Evolutionary conservation across 148 eudicot species (phyloP).

Genomic region (Arctostaphylos glauca): DNA sequence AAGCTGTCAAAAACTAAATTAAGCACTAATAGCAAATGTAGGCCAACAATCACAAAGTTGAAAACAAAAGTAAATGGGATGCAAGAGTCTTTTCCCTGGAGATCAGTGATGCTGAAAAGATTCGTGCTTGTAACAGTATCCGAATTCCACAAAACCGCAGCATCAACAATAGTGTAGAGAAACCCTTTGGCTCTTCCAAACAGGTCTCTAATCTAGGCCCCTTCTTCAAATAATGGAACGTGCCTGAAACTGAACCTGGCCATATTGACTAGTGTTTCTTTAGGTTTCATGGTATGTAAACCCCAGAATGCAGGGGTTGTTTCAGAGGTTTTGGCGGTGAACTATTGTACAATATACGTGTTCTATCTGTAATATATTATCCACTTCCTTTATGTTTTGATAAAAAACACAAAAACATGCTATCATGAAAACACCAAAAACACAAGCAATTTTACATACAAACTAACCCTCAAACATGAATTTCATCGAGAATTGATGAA

Average conservation of each 20-base stretch:
- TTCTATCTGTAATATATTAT: not conserved
- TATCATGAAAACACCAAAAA: too few species aligned
- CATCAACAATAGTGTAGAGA: constrained; percentile 55
- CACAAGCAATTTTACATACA: too few species aligned
- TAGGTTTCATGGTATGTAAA: not conserved
- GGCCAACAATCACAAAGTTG: too few species aligned
- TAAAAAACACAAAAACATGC: too few species aligned
- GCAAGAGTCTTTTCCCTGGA: too few species aligned
- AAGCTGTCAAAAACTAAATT: too few species aligned
- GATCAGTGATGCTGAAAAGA: too few species aligned
- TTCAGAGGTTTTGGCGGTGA: not conserved
- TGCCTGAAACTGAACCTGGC: constrained; percentile 48
- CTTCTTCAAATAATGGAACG: constrained; percentile 53
- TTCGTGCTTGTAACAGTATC: constrained; percentile 30
- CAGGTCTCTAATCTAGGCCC: constrained; percentile 39
- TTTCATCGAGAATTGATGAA: too few species aligned
- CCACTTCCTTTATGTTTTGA: not conserved
- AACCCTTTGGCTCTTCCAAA: constrained; percentile 48
- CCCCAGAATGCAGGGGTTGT: not conserved
- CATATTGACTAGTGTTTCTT: constrained; percentile 1
- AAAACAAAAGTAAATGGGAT: too few species aligned
- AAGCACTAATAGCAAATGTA: too few species aligned
- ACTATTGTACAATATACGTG: not conserved
- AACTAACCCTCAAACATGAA: too few species aligned
- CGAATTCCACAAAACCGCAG: constrained; percentile 40